Evolutionary conservation across 2,329 filamentous ascomycete genomes (phyloP).

Genomic region (Talaromyces sp.): DNA sequence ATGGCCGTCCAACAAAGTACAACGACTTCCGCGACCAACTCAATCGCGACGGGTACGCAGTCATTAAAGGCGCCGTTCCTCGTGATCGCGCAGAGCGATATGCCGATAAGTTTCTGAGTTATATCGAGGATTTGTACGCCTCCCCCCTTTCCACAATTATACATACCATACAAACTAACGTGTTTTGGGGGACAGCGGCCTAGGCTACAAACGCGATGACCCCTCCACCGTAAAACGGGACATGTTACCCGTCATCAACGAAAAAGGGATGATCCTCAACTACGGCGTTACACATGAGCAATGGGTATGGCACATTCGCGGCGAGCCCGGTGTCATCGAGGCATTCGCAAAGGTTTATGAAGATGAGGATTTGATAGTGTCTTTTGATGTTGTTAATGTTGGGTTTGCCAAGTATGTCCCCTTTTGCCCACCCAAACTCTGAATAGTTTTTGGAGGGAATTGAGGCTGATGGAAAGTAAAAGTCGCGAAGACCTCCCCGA

Average conservation of each 20-base stretch:
- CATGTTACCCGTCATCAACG: conserved; percentile 39
- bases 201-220: conserved; percentile 36
- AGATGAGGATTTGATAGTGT: conserved; percentile 13
- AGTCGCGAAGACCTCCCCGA: conserved; percentile 24
- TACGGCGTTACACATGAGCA: conserved; percentile 3
- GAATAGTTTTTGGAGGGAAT: too few species aligned
- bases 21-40: conserved; percentile 18
- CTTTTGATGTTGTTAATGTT: conserved; percentile 14
- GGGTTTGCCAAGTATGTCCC: conserved; percentile 2
- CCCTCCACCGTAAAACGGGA: conserved; percentile 37
- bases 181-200: conserved; percentile 23
- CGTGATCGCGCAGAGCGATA: conserved; percentile 37
- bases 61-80: conserved; percentile 37
- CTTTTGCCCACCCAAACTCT: too few species aligned
- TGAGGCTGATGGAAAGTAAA: too few species aligned
- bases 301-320: conserved; percentile 25
- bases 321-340: conserved; percentile 33
- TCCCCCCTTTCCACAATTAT: too few species aligned
- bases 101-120: conserved; percentile 36
- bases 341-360: conserved; percentile 36
- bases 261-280: conserved; percentile 23
- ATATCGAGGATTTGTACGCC: not conserved
- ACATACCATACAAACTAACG: too few species aligned
- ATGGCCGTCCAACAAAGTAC: conserved; percentile 13
- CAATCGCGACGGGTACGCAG: conserved; percentile 30